phyloP scores from a whole-genome alignment of 768 basidiomycete species.

The Lactarius sanguifluus region DNA sequence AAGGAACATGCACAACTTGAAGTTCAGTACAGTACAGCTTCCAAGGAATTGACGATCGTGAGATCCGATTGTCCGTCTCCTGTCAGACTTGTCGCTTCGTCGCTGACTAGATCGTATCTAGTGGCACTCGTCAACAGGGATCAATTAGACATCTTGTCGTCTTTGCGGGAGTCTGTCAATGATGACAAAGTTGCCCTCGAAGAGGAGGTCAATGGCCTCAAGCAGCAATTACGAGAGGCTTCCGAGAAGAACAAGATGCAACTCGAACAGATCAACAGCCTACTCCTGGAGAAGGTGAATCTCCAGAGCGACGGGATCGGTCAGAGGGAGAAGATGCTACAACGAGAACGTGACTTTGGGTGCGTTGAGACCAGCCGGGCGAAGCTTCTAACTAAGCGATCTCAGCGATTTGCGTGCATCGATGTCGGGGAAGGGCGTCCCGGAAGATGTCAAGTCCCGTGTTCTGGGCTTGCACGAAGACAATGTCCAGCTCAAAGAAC shows the following conservation, averaged over 20 bases:
- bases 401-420: constrained; percentile 73
- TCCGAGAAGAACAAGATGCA: constrained; percentile 88
- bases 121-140: constrained; percentile 93
- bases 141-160: constrained; percentile 85
- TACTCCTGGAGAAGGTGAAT: constrained; percentile 90
- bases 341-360: constrained; percentile 85
- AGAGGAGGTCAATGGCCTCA: constrained; percentile 60
- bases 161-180: constrained; percentile 83
- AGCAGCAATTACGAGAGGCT: constrained; percentile 67
- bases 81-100: constrained; percentile 8
- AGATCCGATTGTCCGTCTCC: constrained; percentile 74
- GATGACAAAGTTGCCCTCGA: constrained; percentile 82
- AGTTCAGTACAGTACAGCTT: constrained; percentile 60
- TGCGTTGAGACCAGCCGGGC: constrained; percentile 37
- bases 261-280: constrained; percentile 78
- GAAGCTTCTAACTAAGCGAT: background rate
- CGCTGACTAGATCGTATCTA: constrained; percentile 35
- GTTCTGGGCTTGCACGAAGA: constrained; percentile 78
- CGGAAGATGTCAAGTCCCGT: constrained; percentile 77
- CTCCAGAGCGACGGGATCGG: constrained; percentile 89
- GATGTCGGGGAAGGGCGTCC: constrained; percentile 73
- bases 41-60: constrained; percentile 73
- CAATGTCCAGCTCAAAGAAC: constrained; percentile 66
- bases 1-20: constrained; percentile 70
- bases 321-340: constrained; percentile 82